These are phyloP conservation scores for Nyssa sinensis DNA, from an alignment of 148 eudicot genomes.

Conservation along the genomic window DNA sequence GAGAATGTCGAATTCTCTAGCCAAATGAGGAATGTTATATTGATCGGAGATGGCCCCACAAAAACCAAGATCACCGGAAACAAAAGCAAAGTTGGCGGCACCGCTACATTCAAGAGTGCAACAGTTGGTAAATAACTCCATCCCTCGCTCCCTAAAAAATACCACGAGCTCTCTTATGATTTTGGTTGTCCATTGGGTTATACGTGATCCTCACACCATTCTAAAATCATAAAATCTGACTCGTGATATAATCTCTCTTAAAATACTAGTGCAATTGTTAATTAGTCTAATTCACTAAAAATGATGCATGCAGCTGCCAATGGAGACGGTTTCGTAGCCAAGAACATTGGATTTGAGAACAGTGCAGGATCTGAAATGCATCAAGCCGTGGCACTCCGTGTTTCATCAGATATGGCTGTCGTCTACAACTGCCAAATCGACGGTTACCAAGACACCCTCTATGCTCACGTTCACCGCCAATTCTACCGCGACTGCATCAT, in stretches of 20 bases:
- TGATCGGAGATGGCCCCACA: conserved; percentile 56
- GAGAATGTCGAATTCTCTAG: conserved; percentile 31
- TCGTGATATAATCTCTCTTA: too few species aligned
- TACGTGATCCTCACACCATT: too few species aligned
- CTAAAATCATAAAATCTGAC: too few species aligned
- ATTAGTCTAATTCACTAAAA: too few species aligned
- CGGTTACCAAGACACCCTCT: conserved; percentile 55
- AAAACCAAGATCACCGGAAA: conserved; percentile 49
- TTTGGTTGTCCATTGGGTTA: too few species aligned
- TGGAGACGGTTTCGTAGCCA: conserved; percentile 42
- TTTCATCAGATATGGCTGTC: conserved; percentile 25
- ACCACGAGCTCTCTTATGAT: too few species aligned
- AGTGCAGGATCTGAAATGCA: conserved; percentile 36
- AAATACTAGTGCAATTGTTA: too few species aligned
- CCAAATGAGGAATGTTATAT: conserved; percentile 17
- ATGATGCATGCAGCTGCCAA: conserved; percentile 18
- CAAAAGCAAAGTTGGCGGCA: conserved; percentile 29
- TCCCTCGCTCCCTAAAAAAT: too few species aligned
- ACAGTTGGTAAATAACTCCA: conserved; percentile 39
- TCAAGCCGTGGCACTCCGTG: conserved; percentile 56
- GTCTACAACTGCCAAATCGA: conserved; percentile 40
- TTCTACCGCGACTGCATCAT: conserved; percentile 63
- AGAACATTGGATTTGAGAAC: conserved; percentile 48
- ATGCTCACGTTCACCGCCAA: conserved; percentile 52
- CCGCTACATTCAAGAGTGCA: conserved; percentile 29